Evolutionary conservation across 306 rosid species (phyloP).

Genomic region (Phaseolus lunatus): DNA sequence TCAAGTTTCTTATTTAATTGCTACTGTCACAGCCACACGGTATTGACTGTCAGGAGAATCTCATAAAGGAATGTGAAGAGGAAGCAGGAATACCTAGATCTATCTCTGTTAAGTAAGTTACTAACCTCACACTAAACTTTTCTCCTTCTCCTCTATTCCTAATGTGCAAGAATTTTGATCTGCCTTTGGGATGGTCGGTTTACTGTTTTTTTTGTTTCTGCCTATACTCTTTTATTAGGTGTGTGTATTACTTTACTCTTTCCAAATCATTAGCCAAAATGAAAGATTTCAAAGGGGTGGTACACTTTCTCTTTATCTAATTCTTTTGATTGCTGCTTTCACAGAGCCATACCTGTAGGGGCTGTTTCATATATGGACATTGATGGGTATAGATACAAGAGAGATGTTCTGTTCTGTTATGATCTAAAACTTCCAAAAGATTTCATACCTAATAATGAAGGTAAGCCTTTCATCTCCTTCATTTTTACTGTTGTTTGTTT

Average conservation of each 20-base stretch:
- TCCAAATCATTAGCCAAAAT: conserved; percentile 14
- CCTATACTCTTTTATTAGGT: conserved; percentile 14
- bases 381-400: conserved; percentile 71
- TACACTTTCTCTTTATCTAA: conserved; percentile 30
- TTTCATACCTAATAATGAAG: conserved; percentile 82
- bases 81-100: conserved; percentile 94
- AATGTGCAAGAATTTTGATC: conserved; percentile 5
- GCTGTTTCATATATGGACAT: conserved; percentile 88
- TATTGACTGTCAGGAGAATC: conserved; percentile 74
- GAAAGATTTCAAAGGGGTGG: not conserved
- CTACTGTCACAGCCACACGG: conserved; percentile 77
- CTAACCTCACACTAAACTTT: not conserved
- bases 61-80: conserved; percentile 90
- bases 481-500: conserved; percentile 8
- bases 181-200: not conserved
- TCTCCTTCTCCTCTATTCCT: not conserved
- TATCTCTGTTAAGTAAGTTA: conserved; percentile 66
- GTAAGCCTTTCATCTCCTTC: conserved; percentile 47
- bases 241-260: conserved; percentile 11
- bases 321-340: conserved; percentile 46
- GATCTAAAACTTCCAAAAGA: conserved; percentile 83
- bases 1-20: conserved; percentile 25
- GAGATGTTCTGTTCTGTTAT: conserved; percentile 87
- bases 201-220: conserved; percentile 15
- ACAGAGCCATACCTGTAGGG: conserved; percentile 79